Base-by-base conservation (phyloP, 306 rosid genomes). In the Begonia peltatifolia region DNA sequence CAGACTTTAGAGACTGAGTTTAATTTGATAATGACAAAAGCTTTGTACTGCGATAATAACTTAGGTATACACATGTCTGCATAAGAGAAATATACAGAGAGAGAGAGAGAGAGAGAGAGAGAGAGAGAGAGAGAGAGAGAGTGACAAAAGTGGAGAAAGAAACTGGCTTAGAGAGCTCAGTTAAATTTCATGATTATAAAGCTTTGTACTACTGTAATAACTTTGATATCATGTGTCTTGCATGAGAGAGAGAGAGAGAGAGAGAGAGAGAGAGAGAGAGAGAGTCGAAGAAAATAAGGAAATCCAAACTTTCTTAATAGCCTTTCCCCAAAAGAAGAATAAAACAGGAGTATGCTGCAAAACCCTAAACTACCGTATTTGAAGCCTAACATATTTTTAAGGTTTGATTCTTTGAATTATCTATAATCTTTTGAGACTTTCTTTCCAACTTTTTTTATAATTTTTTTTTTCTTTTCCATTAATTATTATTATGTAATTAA, bases 221-320 rank as follows among this genome's bases (percentile, higher is more conserved):
- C 35, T 25, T 25, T 1, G 4, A 25, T 25, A 25, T 35, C 55
- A 59, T 54, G 52, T 55, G n/a, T n/a, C n/a, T 35, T 46, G 50
- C 16, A 59, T 15, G 55, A 52, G 47, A 14, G 55, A 41, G 49
- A 25, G 51, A 55, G 50, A 44, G 51, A 41, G n/a, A 30, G 36
- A 52, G 42, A 47, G 52, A 42, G 53, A 38, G 42, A 60, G 61
- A 30, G n/a, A 48, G 25, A 15, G 35, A 55, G 49, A 49, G 47
- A 63, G 41, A 63, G 60, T 73, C 73, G 68, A 62, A 61, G 63
- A 36, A 68, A 51, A 57, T 20, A 62, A 65, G 71, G 68, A 65
- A 44, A 7, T 30, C 38, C 57, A 63, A 38, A 56, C 51, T 41
- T 61, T 46, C 11, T 23, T 56, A 15, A 49, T 20, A 17, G 18